Evolutionary conservation across 768 basidiomycete genomes (phyloP), one percentile per base, ranked within the genome.

Genomic region (Jaapia argillacea): DNA sequence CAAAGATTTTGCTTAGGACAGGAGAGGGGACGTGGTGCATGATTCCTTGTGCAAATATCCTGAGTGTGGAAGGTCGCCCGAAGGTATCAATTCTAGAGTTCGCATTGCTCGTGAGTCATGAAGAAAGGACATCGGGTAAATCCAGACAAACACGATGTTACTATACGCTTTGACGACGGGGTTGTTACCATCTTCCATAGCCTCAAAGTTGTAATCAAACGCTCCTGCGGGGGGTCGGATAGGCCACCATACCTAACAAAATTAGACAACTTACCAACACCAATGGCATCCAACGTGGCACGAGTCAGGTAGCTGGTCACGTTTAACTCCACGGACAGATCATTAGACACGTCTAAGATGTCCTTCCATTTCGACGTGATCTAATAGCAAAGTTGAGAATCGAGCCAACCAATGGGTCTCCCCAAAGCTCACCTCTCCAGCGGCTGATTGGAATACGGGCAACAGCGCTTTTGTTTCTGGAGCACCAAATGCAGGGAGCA

Each of bases 401-500:
- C 28, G 26, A 23, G 58, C 48, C 6, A 43, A 47, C 14, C 58
- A 56, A 20, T 40, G 45, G 59, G 56, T 58, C 41, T 53, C 52
- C 4, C 37, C 18, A 22, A 45, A 7, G 18, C 52, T 24, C 28
- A 63, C 61, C 21, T 51, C 46, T 42, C 53, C 54, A 1, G 55
- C 62, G 7, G 51, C 68, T 45, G 60, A 62, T 27, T 58, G 63
- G 57, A 78, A 77, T 40, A 76, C 59, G 21, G 65, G 59, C 5
- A 77, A 61, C 45, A 72, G 75, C 1, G 74, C 64, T 43, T 67
- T 75, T 23, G 68, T 65, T 48, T 77, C 72, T 1, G 68, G 67
- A 6, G 57, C 64, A 41, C 75, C 74, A 45, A 79, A 78, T 2
- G 72, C 75, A 2, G 74, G 75, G 39, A 73, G 61, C 64, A 77